These are phyloP conservation scores for Hygrocybe punicea DNA, from an alignment of 768 basidiomycete genomes.

Conservation along the genomic window DNA sequence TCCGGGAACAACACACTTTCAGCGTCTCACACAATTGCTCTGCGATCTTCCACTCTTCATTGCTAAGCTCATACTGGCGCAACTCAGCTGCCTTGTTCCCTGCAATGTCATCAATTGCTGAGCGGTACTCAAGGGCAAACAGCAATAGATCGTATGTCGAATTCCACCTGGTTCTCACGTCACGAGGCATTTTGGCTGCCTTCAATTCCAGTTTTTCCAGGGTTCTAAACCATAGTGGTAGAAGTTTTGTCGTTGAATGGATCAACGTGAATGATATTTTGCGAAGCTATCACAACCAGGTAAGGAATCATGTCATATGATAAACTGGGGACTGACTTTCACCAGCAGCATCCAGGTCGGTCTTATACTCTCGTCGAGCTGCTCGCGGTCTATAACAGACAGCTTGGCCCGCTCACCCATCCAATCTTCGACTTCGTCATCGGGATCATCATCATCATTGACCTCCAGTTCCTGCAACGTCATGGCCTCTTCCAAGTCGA, in stretches of 20 bases:
- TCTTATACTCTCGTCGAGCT: background rate
- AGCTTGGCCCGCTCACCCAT: slow-evolving; percentile 1
- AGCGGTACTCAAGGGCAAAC: slow-evolving; percentile 27
- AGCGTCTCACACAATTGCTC: slow-evolving; percentile 24
- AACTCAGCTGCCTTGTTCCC: slow-evolving; percentile 10
- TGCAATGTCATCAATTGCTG: slow-evolving; percentile 22
- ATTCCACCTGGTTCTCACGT: slow-evolving; percentile 37
- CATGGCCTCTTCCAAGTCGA: background rate
- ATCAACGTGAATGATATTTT: slow-evolving; percentile 23
- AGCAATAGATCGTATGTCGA: slow-evolving; percentile 34
- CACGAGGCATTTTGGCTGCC: slow-evolving; percentile 25
- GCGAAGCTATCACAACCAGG: slow-evolving; percentile 16
- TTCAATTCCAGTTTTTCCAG: slow-evolving; percentile 11
- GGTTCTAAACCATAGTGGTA: slow-evolving; percentile 29
- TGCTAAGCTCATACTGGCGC: slow-evolving; percentile 15
- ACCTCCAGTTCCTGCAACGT: no score
- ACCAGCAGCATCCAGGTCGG: slow-evolving; percentile 6
- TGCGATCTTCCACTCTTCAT: slow-evolving; percentile 26
- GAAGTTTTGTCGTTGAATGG: slow-evolving; percentile 28
- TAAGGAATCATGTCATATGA: background rate
- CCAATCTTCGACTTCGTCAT: background rate
- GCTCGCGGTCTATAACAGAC: background rate
- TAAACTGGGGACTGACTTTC: slow-evolving; percentile 8
- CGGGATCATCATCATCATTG: no score
- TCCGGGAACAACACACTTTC: slow-evolving; percentile 14